Evolutionary conservation across 108 stramenopile genomes (phyloP), one percentile per base, ranked within the genome.

Genomic region (Pseudonitzschia multiseries): DNA sequence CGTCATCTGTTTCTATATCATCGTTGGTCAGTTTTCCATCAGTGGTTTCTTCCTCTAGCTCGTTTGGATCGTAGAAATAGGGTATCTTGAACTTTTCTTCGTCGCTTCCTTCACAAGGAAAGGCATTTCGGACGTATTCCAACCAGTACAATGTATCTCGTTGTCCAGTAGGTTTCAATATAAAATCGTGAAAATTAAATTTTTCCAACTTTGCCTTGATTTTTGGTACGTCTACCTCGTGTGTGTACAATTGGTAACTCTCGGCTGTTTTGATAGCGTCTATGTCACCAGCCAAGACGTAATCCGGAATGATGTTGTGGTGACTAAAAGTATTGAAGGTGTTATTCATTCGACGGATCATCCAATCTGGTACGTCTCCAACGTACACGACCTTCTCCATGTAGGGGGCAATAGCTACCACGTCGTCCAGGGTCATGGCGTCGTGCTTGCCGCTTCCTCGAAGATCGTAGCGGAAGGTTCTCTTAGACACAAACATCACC

Each of bases 391-490:
- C 77, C 17, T 79, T 74, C 69, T 89, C 84, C 74, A 88, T 81
- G 60, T 77, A 77, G 3, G 91, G 91, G 0, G 80, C 66, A 32
- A 89, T 78, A 0, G 80, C 74, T 50, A 85, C 68, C 40, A 89
- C 53, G 77, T 92, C 89, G 65, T 85, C 82, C 43, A 89, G 43
- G 15, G 86, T 88, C 46, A 86, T 78, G 0, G 67, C 61, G 69
- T 68, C 59, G 36, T 62, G 61, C 17, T 62, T 62, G 46, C 21
- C 51, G 6, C 44, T 65, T 22, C 77, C 69, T 10, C 84, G 82
- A 41, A 83, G 70, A 44, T 87, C 86, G 66, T 83, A 78, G 14
- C 86, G 79, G 9, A 86, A 75, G 24, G 73, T 53, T 52, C 71
- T 64, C 21, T 80, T 51, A 24, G 71, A 79, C 0, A 81, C 65